A percentile compares a stretch with the other conserved stretches of the same genome.
These are phyloP conservation scores for Suillus bovinus DNA, from an alignment of 768 basidiomycete species.

Conservation along the genomic window DNA sequence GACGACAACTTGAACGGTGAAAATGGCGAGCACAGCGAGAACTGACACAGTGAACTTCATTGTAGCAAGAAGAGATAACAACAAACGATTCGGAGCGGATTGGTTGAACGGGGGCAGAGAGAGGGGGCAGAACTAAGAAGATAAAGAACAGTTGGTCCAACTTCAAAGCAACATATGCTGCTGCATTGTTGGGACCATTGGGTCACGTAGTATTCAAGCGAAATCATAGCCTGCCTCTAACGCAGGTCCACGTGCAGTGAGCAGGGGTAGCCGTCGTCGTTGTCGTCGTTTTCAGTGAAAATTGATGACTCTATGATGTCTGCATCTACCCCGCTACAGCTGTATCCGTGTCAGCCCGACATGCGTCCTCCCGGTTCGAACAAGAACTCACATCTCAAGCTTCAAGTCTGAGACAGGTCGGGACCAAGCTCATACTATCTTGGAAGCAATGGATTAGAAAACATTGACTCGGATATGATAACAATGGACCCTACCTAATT, in stretches of 20 bases:
- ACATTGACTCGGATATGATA: not conserved
- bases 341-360: not conserved
- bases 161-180: not conserved
- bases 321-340: not conserved
- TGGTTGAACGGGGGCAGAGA: conserved; percentile 15
- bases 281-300: not conserved
- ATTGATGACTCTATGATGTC: not conserved
- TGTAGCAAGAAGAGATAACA: conserved; percentile 19
- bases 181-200: not conserved
- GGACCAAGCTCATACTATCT: not conserved
- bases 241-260: not conserved
- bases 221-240: not conserved
- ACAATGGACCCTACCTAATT: not conserved
- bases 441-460: not conserved
- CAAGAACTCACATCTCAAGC: not conserved
- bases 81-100: conserved; percentile 12
- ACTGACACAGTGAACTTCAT: conserved; percentile 49
- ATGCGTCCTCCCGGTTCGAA: not conserved
- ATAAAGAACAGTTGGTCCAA: not conserved
- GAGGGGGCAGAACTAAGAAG: not conserved
- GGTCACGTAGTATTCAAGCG: not conserved
- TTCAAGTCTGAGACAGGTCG: not conserved
- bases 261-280: not conserved
- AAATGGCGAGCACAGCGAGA: conserved; percentile 36
- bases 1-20: conserved; percentile 22